Conservation (phyloP, 306 rosid species). For the Parietaria judaica region DNA sequence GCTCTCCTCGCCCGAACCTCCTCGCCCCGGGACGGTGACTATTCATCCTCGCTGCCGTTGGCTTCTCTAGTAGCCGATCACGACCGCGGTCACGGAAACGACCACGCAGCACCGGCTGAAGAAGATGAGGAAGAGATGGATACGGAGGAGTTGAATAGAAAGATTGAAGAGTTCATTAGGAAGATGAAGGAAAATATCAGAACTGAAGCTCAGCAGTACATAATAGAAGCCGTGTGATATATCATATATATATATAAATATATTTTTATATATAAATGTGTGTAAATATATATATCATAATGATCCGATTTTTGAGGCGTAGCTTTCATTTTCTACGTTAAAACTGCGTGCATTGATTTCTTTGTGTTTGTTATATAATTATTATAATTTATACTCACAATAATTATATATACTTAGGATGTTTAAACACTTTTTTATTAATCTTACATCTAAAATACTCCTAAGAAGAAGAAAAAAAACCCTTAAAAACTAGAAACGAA, state of each 20-base stretch:
- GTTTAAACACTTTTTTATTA: too few relatives aligned
- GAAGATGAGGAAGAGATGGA: conserved; percentile 22
- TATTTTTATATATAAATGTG: too few relatives aligned
- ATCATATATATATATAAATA: neutral
- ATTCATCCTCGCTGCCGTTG: neutral
- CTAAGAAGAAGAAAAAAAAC: too few relatives aligned
- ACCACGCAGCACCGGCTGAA: conserved; percentile 3
- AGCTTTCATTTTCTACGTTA: too few relatives aligned
- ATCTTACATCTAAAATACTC: too few relatives aligned
- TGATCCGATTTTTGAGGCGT: too few relatives aligned
- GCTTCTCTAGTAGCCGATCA: neutral
- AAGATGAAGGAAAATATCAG: conserved; percentile 35
- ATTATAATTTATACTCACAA: too few relatives aligned
- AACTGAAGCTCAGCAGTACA: conserved; percentile 29
- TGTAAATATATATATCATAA: too few relatives aligned
- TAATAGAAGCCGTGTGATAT: conserved; percentile 22
- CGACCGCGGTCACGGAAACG: neutral
- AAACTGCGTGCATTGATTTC: too few relatives aligned
- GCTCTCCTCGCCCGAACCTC: conserved; percentile 46
- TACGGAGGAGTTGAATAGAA: conserved; percentile 59
- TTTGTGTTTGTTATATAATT: too few relatives aligned
- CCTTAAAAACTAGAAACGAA: too few relatives aligned
- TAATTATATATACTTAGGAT: too few relatives aligned
- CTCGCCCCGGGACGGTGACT: neutral
- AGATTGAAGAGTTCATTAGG: conserved; percentile 59